Evolutionary conservation across 495 filamentous ascomycete genomes (phyloP), one percentile per base, ranked within the genome.

Genomic region (Daldinia vernicosa): DNA sequence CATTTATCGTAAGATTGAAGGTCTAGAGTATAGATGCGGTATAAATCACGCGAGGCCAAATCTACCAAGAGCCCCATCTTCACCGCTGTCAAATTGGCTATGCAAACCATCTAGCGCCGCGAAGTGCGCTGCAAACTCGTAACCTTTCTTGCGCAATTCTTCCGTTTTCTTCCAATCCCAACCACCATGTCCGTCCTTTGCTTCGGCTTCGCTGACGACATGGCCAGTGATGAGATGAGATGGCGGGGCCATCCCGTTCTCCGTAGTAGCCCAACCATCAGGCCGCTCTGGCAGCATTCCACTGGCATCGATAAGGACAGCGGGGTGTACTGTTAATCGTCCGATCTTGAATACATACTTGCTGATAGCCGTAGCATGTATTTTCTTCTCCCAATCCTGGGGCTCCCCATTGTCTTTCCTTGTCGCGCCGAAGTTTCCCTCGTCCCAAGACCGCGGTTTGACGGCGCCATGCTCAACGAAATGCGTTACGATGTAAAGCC

Each of bases 291-390:
- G 91, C 19, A 98, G 80, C 75, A 97, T 80, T 9, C 88, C 87
- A 39, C 87, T 88, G 40, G 89, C 85, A 51, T 85, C 80, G 14
- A 98, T 81, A 12, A 95, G 84, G 32, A 91, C 81, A 77, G 95
- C 93, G 6, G 95, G 93, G 39, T 92, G 86, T 6, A 98, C 86
- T 6, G 95, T 99, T 69, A 94, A 80, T 17, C 95, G 83, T 0
- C 94, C 94, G 74, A 92, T 87, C 79, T 89, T 89, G 43, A 87
- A 78, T 4, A 89, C 87, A 72, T 89, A 89, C 69, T 87, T 85
- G 56, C 83, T 81, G 27, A 89, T 76, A 11, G 82, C 83, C 4
- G 81, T 85, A 32, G 86, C 86, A 67, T 82, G 85, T 30, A 89
- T 83, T 35, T 79, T 76, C 65, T 76, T 78, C 72, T 79, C 76